phyloP scores from a whole-genome alignment of 2,329 filamentous ascomycete species.

The Lachnellula occidentalis region DNA sequence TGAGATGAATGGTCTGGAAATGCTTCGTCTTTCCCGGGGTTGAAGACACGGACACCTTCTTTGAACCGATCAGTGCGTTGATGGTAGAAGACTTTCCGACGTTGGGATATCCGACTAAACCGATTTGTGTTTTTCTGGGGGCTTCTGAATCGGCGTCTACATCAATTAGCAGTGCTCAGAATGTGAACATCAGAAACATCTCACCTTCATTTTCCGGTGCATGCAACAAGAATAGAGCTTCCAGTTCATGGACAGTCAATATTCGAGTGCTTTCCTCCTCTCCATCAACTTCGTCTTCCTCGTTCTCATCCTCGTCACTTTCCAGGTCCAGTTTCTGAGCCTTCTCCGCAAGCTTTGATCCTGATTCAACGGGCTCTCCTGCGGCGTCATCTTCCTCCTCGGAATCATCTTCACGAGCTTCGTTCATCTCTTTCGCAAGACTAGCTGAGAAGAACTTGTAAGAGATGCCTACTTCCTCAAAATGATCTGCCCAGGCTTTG shows the following conservation, averaged over 20 bases:
- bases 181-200: slow-evolving; percentile 23
- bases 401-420: slow-evolving; percentile 56
- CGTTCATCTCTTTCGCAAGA: slow-evolving; percentile 83
- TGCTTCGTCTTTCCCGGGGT: slow-evolving; percentile 99
- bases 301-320: slow-evolving; percentile 30
- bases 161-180: slow-evolving; percentile 17
- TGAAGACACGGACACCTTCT: slow-evolving; percentile 96
- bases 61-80: slow-evolving; percentile 95
- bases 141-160: slow-evolving; percentile 40
- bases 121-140: slow-evolving; percentile 73
- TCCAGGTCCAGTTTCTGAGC: slow-evolving; percentile 37
- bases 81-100: slow-evolving; percentile 99
- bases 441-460: slow-evolving; percentile 97
- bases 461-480: slow-evolving; percentile 72
- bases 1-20: slow-evolving; percentile 96
- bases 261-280: slow-evolving; percentile 60
- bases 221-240: slow-evolving; percentile 78
- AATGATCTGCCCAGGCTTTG: slow-evolving; percentile 78
- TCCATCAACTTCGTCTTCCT: slow-evolving; percentile 27
- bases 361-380: slow-evolving; percentile 11
- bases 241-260: slow-evolving; percentile 86
- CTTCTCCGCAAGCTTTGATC: slow-evolving; percentile 29
- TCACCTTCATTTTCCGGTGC: slow-evolving; percentile 54
- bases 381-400: slow-evolving; percentile 38
- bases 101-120: slow-evolving; percentile 95